These are phyloP conservation scores for Pyrus hybrid DNA, from an alignment of 331 rosid species.

Conservation along the genomic window DNA sequence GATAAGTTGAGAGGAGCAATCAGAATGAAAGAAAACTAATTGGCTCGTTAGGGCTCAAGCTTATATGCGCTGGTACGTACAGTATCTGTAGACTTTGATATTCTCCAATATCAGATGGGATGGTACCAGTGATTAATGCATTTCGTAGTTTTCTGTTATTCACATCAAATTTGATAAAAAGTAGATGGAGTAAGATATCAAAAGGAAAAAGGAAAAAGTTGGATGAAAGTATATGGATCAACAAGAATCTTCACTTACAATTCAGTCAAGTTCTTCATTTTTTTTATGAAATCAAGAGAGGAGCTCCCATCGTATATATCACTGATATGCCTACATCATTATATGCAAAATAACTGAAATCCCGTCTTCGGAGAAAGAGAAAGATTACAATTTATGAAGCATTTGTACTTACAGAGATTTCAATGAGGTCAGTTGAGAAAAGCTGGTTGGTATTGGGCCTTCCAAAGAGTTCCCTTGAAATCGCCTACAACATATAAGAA, in stretches of 20 bases:
- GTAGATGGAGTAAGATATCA: background rate
- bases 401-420: conserved; percentile 48
- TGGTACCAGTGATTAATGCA: conserved; percentile 42
- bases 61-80: background rate
- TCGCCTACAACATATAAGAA: no score
- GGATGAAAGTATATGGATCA: background rate
- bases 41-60: background rate
- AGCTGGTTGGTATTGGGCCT: no score
- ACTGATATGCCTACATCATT: conserved; percentile 51
- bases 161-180: background rate
- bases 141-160: conserved; percentile 52
- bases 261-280: conserved; percentile 43
- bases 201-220: background rate
- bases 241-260: conserved; percentile 28
- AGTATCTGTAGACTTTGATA: no score
- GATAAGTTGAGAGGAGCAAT: background rate
- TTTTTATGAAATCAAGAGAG: conserved; percentile 41
- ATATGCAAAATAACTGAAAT: background rate
- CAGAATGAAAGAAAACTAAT: conserved; percentile 26
- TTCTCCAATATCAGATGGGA: conserved; percentile 49
- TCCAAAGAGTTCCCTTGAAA: no score
- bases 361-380: background rate
- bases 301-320: conserved; percentile 58
- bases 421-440: no score
- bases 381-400: background rate